Percentiles rank a stretch among this genome's conserved stretches.
Evolutionary conservation across 1,284 basidiomycete species (phyloP).

Genomic region (Clitocybe nebularis): DNA sequence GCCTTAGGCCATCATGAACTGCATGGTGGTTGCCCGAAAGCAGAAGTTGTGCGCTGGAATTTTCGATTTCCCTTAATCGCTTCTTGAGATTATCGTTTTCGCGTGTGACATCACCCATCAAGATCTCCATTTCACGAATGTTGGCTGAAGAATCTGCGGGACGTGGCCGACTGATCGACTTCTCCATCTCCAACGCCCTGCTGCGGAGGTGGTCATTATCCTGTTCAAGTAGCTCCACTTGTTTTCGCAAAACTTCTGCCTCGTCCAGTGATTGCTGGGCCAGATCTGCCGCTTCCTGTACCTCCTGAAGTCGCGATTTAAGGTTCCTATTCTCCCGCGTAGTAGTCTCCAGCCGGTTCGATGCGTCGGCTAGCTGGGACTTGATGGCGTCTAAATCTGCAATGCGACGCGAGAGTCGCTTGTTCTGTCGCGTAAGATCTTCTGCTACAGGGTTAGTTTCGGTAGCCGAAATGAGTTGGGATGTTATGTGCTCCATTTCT

Average conservation of each 20-base stretch:
- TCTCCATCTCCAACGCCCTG: conserved; percentile 26
- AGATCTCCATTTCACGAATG: conserved; percentile 19
- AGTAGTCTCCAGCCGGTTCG: conserved; percentile 20
- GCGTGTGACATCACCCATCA: conserved; percentile 23
- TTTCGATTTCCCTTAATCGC: conserved; percentile 25
- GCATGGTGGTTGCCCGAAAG: conserved; percentile 18
- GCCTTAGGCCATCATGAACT: conserved; percentile 11
- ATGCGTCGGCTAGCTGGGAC: conserved; percentile 18
- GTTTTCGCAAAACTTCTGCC: conserved; percentile 9
- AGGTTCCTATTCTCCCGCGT: conserved; percentile 22
- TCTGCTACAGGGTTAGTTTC: conserved; percentile 16
- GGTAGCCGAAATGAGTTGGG: conserved; percentile 26
- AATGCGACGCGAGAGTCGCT: conserved; percentile 18
- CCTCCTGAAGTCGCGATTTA: conserved; percentile 15
- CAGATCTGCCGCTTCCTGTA: conserved; percentile 14
- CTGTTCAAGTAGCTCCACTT: conserved; percentile 15
- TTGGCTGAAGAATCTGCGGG: conserved; percentile 22
- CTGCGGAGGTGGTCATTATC: conserved; percentile 17
- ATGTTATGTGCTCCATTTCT: conserved; percentile 31
- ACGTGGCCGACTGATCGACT: conserved; percentile 26
- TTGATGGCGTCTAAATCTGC: conserved; percentile 23
- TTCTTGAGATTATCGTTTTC: conserved; percentile 32
- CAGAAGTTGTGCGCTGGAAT: conserved; percentile 22
- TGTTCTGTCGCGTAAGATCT: conserved; percentile 23
- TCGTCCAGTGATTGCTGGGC: conserved; percentile 8